Evolutionary conservation across 257 asterid genomes (phyloP).

Genomic region (Solanum peruvianum): DNA sequence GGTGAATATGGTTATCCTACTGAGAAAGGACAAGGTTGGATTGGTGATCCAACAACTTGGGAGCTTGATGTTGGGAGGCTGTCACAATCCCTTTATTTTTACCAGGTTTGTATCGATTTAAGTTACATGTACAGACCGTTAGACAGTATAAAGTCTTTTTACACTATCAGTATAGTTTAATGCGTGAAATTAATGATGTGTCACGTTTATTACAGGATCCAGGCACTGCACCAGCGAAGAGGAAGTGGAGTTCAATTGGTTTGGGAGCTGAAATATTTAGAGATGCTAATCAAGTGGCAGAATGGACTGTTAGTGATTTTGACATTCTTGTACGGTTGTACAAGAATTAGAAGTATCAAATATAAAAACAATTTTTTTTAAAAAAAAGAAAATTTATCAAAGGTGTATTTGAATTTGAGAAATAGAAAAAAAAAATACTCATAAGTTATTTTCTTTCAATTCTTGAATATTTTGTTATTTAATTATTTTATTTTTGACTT

Average conservation of each 20-base stretch:
- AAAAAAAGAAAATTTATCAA: too few relatives aligned
- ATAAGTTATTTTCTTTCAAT: background rate
- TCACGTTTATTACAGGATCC: constrained; percentile 49
- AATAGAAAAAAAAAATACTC: background rate
- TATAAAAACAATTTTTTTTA: background rate
- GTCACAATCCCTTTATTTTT: constrained; percentile 48
- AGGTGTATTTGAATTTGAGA: background rate
- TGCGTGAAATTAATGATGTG: background rate
- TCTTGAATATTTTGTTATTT: background rate
- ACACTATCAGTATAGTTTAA: background rate
- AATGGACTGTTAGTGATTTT: constrained; percentile 81
- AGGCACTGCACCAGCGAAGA: constrained; percentile 44
- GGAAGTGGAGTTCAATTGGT: constrained; percentile 62
- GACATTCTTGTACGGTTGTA: constrained; percentile 35
- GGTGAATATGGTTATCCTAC: constrained; percentile 73
- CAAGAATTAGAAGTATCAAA: background rate
- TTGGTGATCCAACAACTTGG: constrained; percentile 64
- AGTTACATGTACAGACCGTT: background rate
- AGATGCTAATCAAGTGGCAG: constrained; percentile 59
- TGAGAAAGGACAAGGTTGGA: constrained; percentile 64
- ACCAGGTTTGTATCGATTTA: constrained; percentile 20
- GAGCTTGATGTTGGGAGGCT: constrained; percentile 58
- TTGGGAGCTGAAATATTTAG: constrained; percentile 63
- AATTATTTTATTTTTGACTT: background rate
- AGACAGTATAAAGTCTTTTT: background rate